Evolutionary conservation across 208 protist species (phyloP), one percentile per base, ranked within the genome.

Genomic region (Trypanosoma melophagium): DNA sequence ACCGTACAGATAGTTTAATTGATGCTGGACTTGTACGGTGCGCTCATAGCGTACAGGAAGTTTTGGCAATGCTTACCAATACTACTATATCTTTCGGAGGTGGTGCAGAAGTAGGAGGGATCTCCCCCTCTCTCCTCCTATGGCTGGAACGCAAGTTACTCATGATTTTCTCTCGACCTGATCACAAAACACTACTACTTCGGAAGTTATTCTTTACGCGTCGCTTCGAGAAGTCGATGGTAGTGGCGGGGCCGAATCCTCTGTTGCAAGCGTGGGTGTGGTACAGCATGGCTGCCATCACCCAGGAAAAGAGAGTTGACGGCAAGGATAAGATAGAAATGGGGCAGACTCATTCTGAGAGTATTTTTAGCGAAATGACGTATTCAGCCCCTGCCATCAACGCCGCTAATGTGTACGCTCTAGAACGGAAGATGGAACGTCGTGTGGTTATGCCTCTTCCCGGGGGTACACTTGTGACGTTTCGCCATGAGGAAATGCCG

Each of bases 401-500:
- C 31, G 60, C 53, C 8, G 59, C 69, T 16, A 42, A 28, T 53
- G 54, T 74, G n/a, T 57, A 54, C 19, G 4, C 16, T 0, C 42
- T 54, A 14, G 22, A 35, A 25, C 28, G 31, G n/a, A 55, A 41
- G 7, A 77, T 78, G n/a, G 45, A 57, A 38, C 55, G 75, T 9
- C 70, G 72, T 16, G 47, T 22, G 2, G 40, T 81, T 42, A 60
- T 72, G 4, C 45, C 69, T 17, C 56, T 78, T 3, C 60, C 75
- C 3, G 67, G 66, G 38, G 42, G 69, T 16, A n/a, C 52, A 24
- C 76, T 74, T 61, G 47, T 85, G 14, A 75, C 61, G 13, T 80
- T 85, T 74, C 63, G 54, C 57, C 54, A 50, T 41, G 19, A 57
- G 14, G 75, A 88, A 42, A 52, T 60, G 50, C n/a, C 57, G 0